Evolutionary conservation across 805 yeast genomes (phyloP), one percentile per base, ranked within the genome.

Genomic region (Kuraishia molischiana): DNA sequence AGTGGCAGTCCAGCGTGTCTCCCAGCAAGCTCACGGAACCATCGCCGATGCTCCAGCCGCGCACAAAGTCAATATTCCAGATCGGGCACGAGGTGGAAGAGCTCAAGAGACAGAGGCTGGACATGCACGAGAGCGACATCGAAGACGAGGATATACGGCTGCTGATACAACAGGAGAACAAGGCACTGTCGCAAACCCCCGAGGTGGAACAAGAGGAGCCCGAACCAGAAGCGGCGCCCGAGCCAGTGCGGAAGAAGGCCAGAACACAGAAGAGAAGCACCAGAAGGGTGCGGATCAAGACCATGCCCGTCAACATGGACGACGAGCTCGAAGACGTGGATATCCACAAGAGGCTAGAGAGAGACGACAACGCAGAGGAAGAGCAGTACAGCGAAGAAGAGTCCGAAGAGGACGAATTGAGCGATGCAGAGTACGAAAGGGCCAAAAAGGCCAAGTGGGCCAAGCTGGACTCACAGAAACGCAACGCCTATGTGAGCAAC

Each of bases 221-320:
- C 10, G 31, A 24, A 10, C 26, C 18, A 17, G 34, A 24, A 6
- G 24, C 36, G 29, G 33, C 21, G 8, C 24, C 22, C 19, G 30
- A 19, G 17, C 19, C 34, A 15, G 26, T 18, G 24, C 20, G 47
- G 24, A 61, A 57, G 42, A 59, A 52, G 43, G 53, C 53, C 29
- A 63, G 60, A 40, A 72, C 78, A 0, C 72, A 68, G 32, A 74
- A 74, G 53, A 53, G 79, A 46, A 64, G 70, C 1, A 72, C 79
- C 1, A 56, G 74, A 38, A 58, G 76, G 36, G 65, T 67, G 54
- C 72, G 69, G 41, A 59, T 74, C 41, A 67, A 62, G 42, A 72
- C 78, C 0, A 42, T 40, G 3, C 53, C 45, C 3, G 45, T 48
- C 0, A 49, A 62, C 32, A 46, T 40, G 18, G 54, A 52, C 4